A percentile compares a stretch with the other conserved stretches of the same genome.
Evolutionary conservation across 257 asterid genomes (phyloP).

Genomic region (Asclepias syriaca): DNA sequence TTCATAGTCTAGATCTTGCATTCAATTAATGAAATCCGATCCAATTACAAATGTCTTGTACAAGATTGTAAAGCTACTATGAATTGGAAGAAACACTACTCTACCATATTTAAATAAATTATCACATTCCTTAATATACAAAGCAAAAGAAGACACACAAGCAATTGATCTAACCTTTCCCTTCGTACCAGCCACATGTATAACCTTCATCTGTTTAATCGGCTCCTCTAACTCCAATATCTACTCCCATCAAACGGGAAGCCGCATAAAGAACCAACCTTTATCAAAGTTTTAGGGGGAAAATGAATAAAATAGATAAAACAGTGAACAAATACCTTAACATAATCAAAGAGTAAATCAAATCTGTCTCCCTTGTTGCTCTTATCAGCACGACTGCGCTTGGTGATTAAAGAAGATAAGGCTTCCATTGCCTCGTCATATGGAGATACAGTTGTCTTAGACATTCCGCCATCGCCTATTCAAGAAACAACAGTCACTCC

Average conservation of each 20-base stretch:
- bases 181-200: conserved; percentile 98
- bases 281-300: not conserved
- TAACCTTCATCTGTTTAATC: conserved; percentile 75
- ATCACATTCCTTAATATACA: not conserved
- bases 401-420: conserved; percentile 77
- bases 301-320: not conserved
- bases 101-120: not conserved
- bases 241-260: conserved; percentile 31
- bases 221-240: conserved; percentile 83
- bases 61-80: not conserved
- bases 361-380: conserved; percentile 78
- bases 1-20: not conserved
- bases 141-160: not conserved
- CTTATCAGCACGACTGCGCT: conserved; percentile 91
- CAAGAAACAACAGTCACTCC: conserved; percentile 12
- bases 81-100: not conserved
- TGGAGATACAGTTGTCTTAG: conserved; percentile 30
- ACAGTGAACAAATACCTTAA: conserved; percentile 46
- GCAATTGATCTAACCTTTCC: conserved; percentile 63
- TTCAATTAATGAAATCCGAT: not conserved
- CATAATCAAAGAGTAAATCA: conserved; percentile 69
- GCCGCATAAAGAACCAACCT: not conserved
- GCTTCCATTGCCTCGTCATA: conserved; percentile 97
- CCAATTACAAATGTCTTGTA: not conserved
- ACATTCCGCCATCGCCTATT: conserved; percentile 41